Base-by-base conservation (phyloP, 441 rosid species). In the Theobroma grandiflorum region DNA sequence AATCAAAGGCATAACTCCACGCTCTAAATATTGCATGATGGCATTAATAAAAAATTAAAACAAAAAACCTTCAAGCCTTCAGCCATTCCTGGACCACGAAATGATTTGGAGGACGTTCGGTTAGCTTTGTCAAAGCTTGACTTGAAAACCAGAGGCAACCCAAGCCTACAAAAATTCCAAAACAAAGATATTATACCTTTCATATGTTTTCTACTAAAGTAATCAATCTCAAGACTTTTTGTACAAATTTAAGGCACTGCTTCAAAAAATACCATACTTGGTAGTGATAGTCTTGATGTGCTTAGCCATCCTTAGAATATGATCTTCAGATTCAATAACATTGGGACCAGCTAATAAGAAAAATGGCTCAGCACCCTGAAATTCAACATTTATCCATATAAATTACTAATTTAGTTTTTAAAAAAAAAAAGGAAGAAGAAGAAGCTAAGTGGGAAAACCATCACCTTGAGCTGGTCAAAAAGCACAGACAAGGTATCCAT, bases 41-140 rank as follows among this genome's bases (percentile, higher is more conserved):
- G 8, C 10, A 8, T 45, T 45, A 45, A 45, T 45, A 8, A 7
- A 40, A 40, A 75, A 35, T 57, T 26, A 26, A 45, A 37, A 18
- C 26, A 59, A 80, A 83, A 37, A 16, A 95, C 99, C 95, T 94
- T 91, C 79, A 95, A 86, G 82, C 99, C 99, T 85, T 95, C 92
- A 67, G 14, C 87, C 92, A 95, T 82, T 86, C 98, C 97, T 1
- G 99, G 97, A 74, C 98, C 99, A 1, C 99, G 95, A 81, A 94
- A 95, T 11, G 98, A 95, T 84, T 92, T 91, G 0, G 94, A 92
- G 68, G 99, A 95, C 33, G 98, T 94, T 79, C 98, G 80, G 77
- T 94, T 94, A 75, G 99, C 98, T 88, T 95, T 95, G 87, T 95
- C 99, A 83, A 95, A 95, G 84, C 98, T 95, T 45, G 98, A 95